These are phyloP conservation scores for Zalaria obscura DNA, from an alignment of 2,329 filamentous ascomycete species.

Conservation along the genomic window DNA sequence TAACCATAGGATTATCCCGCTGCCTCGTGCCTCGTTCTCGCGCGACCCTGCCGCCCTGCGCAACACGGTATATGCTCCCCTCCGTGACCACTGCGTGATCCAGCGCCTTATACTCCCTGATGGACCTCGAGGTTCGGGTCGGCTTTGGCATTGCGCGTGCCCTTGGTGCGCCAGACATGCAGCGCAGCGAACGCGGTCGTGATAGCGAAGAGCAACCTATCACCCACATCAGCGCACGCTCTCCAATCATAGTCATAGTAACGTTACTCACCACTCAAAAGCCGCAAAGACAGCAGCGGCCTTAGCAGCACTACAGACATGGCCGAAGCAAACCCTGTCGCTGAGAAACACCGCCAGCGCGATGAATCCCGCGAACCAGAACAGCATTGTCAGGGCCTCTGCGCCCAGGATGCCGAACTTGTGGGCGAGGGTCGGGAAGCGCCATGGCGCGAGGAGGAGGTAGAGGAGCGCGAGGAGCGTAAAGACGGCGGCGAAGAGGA, in stretches of 20 bases:
- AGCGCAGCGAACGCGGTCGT: slow-evolving; percentile 36
- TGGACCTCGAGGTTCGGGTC: slow-evolving; percentile 22
- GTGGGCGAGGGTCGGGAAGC: slow-evolving; percentile 37
- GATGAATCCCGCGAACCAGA: slow-evolving; percentile 82
- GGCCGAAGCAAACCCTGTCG: slow-evolving; percentile 39
- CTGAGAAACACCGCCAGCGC: slow-evolving; percentile 55
- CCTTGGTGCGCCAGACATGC: slow-evolving; percentile 29
- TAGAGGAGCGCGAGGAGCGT: slow-evolving; percentile 57
- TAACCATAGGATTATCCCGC: too few species aligned
- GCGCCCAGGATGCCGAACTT: slow-evolving; percentile 50
- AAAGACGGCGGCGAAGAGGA: slow-evolving; percentile 69
- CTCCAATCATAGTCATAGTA: neutral
- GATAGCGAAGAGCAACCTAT: slow-evolving; percentile 36
- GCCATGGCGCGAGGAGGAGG: slow-evolving; percentile 48
- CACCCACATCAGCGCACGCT: slow-evolving; percentile 2
- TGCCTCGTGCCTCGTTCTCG: too few species aligned
- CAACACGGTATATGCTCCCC: too few species aligned
- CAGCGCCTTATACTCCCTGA: slow-evolving; percentile 21
- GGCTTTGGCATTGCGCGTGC: slow-evolving; percentile 14
- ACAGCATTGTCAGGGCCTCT: slow-evolving; percentile 62
- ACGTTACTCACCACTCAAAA: slow-evolving; percentile 39
- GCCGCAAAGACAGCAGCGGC: slow-evolving; percentile 54
- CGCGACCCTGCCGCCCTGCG: too few species aligned
- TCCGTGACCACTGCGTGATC: too few species aligned
- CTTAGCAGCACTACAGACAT: slow-evolving; percentile 45